A percentile compares a stretch with the other conserved stretches of the same genome.
Conservation (phyloP, 2,329 filamentous ascomycete species). For the Beauveria sp. region DNA sequence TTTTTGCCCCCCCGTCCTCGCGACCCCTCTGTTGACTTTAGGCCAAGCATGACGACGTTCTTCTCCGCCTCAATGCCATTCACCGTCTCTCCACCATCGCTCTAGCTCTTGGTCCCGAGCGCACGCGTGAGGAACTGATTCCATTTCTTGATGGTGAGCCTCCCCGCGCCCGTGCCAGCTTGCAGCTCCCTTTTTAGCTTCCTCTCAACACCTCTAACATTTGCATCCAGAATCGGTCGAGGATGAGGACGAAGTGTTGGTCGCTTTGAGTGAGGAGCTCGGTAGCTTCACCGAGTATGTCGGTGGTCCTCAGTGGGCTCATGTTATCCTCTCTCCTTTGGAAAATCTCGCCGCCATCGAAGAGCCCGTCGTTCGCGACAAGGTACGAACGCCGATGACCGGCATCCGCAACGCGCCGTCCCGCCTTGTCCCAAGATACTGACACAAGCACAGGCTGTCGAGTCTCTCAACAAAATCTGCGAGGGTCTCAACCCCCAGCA, state of each 20-base stretch:
- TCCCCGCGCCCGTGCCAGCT: constrained; percentile 14
- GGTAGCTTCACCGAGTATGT: constrained; percentile 97
- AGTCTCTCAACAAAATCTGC: constrained; percentile 99
- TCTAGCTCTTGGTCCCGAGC: constrained; percentile 87
- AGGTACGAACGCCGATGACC: constrained; percentile 50
- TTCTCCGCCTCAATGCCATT: constrained; percentile 96
- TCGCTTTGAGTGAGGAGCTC: constrained; percentile 92
- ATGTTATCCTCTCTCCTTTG: constrained; percentile 91
- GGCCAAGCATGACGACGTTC: constrained; percentile 88
- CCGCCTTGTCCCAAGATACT: neutral
- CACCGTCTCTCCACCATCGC: constrained; percentile 97
- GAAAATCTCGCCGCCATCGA: constrained; percentile 98
- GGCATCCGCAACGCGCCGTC: neutral
- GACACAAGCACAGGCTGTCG: constrained; percentile 64
- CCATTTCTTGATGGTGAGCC: constrained; percentile 94
- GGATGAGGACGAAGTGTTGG: constrained; percentile 97
- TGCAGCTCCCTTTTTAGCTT: constrained; percentile 13
- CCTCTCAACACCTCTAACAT: constrained; percentile 16
- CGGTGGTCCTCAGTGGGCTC: constrained; percentile 84
- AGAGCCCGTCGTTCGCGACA: constrained; percentile 94
- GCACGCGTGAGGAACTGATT: constrained; percentile 96
- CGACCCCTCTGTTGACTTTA: constrained; percentile 20
- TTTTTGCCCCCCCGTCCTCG: constrained; percentile 17
- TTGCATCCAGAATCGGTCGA: constrained; percentile 78
- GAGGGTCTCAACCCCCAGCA: constrained; percentile 82